These are phyloP conservation scores for Zygosaccharomyces gambellarensis DNA, from an alignment of 805 yeast species.

Conservation along the genomic window DNA sequence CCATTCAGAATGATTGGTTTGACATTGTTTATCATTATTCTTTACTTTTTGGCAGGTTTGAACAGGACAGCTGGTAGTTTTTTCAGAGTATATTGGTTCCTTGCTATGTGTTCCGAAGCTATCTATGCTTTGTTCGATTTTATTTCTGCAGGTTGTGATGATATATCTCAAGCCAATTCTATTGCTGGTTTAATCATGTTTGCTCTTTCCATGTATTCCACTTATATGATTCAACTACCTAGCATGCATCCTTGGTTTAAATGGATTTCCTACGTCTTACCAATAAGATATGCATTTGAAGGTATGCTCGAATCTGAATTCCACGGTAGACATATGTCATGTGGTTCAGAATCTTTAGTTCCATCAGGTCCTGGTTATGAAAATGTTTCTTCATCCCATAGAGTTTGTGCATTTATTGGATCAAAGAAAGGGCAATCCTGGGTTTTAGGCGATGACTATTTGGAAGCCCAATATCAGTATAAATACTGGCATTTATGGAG, in stretches of 20 bases:
- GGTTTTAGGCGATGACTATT: conserved; percentile 59
- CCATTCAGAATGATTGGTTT: conserved; percentile 53
- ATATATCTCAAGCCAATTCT: conserved; percentile 51
- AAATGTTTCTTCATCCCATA: conserved; percentile 32
- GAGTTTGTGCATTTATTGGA: conserved; percentile 59
- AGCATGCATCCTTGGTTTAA: conserved; percentile 62
- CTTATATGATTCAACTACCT: conserved; percentile 55
- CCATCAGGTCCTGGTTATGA: conserved; percentile 56
- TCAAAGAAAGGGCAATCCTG: conserved; percentile 47
- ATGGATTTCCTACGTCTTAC: conserved; percentile 53
- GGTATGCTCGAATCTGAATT: conserved; percentile 61
- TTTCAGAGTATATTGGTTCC: conserved; percentile 46
- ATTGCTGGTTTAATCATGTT: conserved; percentile 50
- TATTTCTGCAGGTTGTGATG: conserved; percentile 46
- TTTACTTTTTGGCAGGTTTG: conserved; percentile 55
- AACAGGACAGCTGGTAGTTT: conserved; percentile 48
- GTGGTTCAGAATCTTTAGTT: conserved; percentile 35
- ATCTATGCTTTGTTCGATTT: conserved; percentile 43
- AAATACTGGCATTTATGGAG: conserved; percentile 66
- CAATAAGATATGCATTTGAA: conserved; percentile 54
- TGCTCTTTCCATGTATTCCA: conserved; percentile 50
- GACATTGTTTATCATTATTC: conserved; percentile 42
- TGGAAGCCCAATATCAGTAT: conserved; percentile 47
- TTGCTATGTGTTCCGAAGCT: conserved; percentile 23
- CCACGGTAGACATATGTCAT: conserved; percentile 37